phyloP scores from a whole-genome alignment of 768 basidiomycete species.

The Pisolithus tinctorius region DNA sequence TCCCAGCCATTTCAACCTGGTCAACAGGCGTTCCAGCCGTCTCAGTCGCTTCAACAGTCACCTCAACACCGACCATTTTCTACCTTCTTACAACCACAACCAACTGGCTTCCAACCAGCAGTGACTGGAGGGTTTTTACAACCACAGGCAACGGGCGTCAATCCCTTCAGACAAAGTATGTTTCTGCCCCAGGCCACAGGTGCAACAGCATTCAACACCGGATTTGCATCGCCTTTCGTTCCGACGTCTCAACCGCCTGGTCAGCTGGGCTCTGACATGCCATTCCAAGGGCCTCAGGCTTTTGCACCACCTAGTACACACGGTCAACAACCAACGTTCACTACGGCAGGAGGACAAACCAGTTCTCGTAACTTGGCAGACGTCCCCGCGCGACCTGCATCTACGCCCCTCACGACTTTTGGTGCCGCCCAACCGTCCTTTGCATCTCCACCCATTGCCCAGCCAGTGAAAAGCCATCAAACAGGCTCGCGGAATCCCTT shows the following conservation, averaged over 20 bases:
- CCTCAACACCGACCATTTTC: conserved; percentile 49
- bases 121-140: conserved; percentile 47
- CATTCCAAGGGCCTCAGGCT: not conserved
- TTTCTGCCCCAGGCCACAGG: conserved; percentile 60
- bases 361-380: conserved; percentile 4
- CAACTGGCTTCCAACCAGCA: conserved; percentile 34
- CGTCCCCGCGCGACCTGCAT: conserved; percentile 56
- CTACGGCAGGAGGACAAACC: conserved; percentile 4
- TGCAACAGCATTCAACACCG: conserved; percentile 38
- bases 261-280: not conserved
- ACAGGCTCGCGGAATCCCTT: conserved; percentile 97
- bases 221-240: conserved; percentile 7
- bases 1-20: conserved; percentile 36
- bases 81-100: conserved; percentile 49
- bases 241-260: conserved; percentile 8
- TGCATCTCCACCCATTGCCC: conserved; percentile 39
- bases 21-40: conserved; percentile 12
- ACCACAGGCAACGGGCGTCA: conserved; percentile 51
- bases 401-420: conserved; percentile 57
- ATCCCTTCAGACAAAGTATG: conserved; percentile 83
- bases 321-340: conserved; percentile 5
- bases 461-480: conserved; percentile 76
- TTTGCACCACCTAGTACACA: conserved; percentile 4
- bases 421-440: conserved; percentile 18
- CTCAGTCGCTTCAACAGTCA: conserved; percentile 9